Evolutionary conservation across 345 rosid genomes (phyloP).

Genomic region (Cochlearia excelsa): DNA sequence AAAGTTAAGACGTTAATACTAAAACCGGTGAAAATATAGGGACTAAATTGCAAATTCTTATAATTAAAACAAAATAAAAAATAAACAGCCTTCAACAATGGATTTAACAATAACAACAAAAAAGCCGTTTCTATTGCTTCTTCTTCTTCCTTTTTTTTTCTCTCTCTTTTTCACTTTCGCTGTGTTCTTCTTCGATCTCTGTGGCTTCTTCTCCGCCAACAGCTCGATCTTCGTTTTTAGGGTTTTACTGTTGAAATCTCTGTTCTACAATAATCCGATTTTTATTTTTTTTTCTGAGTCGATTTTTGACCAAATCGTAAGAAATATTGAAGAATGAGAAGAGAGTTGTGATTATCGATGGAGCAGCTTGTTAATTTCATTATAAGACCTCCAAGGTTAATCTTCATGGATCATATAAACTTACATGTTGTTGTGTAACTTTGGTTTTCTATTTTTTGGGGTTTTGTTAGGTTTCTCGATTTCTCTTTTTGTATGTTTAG

Average conservation of each 20-base stretch:
- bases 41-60: slow-evolving; percentile 20
- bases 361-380: slow-evolving; percentile 79
- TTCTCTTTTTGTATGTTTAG: neutral
- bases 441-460: slow-evolving; percentile 1
- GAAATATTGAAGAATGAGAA: slow-evolving; percentile 14
- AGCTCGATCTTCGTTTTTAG: slow-evolving; percentile 23
- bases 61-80: neutral
- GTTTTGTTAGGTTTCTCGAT: too few species aligned
- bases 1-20: slow-evolving; percentile 8
- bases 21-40: slow-evolving; percentile 25
- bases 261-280: neutral
- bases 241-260: neutral
- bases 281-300: neutral
- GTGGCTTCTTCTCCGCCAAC: slow-evolving; percentile 18
- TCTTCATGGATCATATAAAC: too few species aligned
- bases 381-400: slow-evolving; percentile 92
- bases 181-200: slow-evolving; percentile 30
- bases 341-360: slow-evolving; percentile 19
- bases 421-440: too few species aligned
- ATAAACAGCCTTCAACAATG: too few species aligned
- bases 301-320: neutral
- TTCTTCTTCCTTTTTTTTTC: neutral
- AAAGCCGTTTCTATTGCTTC: slow-evolving; percentile 31
- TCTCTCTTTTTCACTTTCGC: slow-evolving; percentile 4
- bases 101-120: slow-evolving; percentile 26